Conservation (phyloP, 1,284 basidiomycete species). For the Pascua sp. region DNA sequence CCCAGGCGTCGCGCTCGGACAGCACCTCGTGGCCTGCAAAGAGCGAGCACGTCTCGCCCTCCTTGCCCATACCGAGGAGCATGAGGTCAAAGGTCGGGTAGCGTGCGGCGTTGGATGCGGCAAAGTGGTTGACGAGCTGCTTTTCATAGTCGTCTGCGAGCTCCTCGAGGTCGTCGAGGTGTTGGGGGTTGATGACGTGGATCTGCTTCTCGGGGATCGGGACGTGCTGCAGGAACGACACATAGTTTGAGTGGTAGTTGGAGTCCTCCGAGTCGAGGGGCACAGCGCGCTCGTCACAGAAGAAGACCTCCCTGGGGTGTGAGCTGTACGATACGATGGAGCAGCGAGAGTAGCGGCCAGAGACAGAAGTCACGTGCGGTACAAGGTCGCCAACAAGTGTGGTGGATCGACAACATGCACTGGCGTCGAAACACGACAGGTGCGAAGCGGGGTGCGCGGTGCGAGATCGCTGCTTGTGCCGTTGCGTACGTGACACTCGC, state of each 20-base stretch:
- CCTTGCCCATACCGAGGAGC: conserved; percentile 87
- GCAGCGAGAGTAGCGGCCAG: background rate
- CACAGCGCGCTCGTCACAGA: conserved; percentile 94
- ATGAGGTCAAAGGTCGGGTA: conserved; percentile 95
- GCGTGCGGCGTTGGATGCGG: conserved; percentile 79
- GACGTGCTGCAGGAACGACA: conserved; percentile 79
- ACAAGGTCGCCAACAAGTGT: background rate
- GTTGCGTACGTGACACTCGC: too few relatives aligned
- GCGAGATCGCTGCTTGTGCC: too few relatives aligned
- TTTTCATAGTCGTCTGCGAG: conserved; percentile 90
- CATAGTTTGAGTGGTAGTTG: conserved; percentile 77
- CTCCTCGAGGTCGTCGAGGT: conserved; percentile 72
- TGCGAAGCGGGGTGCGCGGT: too few relatives aligned
- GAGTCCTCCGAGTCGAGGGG: conserved; percentile 90
- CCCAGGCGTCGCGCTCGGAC: conserved; percentile 83
- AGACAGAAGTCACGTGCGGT: background rate
- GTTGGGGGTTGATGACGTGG: conserved; percentile 75
- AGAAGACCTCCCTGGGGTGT: conserved; percentile 83
- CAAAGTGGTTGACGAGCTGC: conserved; percentile 85
- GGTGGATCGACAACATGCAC: background rate
- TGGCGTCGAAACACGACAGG: too few relatives aligned
- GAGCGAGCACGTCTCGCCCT: conserved; percentile 93
- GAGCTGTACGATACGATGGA: too few relatives aligned
- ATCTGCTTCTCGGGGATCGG: conserved; percentile 71
- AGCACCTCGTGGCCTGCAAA: conserved; percentile 90